Evolutionary conservation across 352 stramenopile species (phyloP), one percentile per base, ranked within the genome.

Genomic region (Globisporangium cederbergense): DNA sequence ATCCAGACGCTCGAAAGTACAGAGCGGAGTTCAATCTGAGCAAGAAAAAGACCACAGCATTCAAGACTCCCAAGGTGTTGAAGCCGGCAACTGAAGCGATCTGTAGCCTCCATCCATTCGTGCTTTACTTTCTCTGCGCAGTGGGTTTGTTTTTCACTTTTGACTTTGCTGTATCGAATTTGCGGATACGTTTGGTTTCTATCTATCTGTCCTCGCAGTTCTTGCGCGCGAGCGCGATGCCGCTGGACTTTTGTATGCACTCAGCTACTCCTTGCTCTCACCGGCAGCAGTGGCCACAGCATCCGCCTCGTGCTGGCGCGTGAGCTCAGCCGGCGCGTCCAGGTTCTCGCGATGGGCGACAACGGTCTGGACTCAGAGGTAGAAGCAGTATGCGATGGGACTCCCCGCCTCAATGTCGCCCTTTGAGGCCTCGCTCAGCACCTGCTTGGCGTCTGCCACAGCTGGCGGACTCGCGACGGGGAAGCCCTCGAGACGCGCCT

Each of bases 271-370:
- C 4, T 66, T 49, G n/a, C 49, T 58, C 11, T 60, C 51, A n/a
- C 28, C 22, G 11, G 42, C 51, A 32, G 49, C 25, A 22, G 49
- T 34, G 3, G 58, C 32, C n/a, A 57, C 60, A 30, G 67, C 64
- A 18, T 89, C 68, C 36, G 78, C 74, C 25, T 81, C 70, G 20
- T 80, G 68, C 50, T 83, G 70, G 14, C 77, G 66, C 4, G 57
- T 76, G 10, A 75, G 71, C 28, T 89, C 73, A 0, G 64, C 71
- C 20, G 74, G 70, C 4, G 64, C 52, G 25, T 83, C 77, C n/a
- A 90, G 43, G 28, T 75, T 76, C n/a, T 91, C 83, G 22, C 70
- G 71, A 18, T 82, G 72, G 4, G 78, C 71, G 65, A 86, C 73
- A 13, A 78, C 78, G 0, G 82, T 73, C 43, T 89, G 76, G 4